These are phyloP conservation scores for Papiliotrema laurentii DNA, from an alignment of 1,284 basidiomycete genomes.

Conservation along the genomic window DNA sequence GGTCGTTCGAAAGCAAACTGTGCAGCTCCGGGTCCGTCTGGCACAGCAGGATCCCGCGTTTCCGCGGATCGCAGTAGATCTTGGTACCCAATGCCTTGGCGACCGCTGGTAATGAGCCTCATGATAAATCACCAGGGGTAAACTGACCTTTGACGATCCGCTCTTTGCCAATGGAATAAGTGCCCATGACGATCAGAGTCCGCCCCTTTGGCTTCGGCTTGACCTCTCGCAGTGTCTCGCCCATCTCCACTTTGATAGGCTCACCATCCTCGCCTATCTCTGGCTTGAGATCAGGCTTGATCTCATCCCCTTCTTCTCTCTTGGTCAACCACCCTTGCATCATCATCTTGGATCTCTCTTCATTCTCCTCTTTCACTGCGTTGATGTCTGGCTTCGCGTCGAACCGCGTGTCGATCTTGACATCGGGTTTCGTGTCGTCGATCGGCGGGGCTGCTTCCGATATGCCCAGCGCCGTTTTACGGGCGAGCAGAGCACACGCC, in stretches of 20 bases:
- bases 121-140: not conserved
- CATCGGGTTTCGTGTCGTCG: constrained; percentile 42
- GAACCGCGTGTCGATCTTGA: constrained; percentile 33
- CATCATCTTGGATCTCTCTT: constrained; percentile 34
- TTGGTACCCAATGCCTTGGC: constrained; percentile 77
- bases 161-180: constrained; percentile 97
- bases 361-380: constrained; percentile 18
- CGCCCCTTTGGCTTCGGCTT: constrained; percentile 31
- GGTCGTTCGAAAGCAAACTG: constrained; percentile 69
- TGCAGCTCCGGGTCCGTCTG: constrained; percentile 79
- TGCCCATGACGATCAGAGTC: constrained; percentile 80
- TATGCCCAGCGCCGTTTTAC: constrained; percentile 53
- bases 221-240: not conserved
- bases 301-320: no score
- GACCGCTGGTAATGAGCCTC: constrained; percentile 56
- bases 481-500: constrained; percentile 81
- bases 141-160: constrained; percentile 81
- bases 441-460: constrained; percentile 20
- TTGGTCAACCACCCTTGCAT: constrained; percentile 51
- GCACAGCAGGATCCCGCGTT: constrained; percentile 72
- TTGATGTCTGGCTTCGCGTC: constrained; percentile 21
- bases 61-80: constrained; percentile 83
- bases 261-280: not conserved
- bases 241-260: constrained; percentile 19
- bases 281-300: constrained; percentile 22